These are phyloP conservation scores for Boletus tomentosulus DNA, from an alignment of 768 basidiomycete genomes.

Conservation along the genomic window DNA sequence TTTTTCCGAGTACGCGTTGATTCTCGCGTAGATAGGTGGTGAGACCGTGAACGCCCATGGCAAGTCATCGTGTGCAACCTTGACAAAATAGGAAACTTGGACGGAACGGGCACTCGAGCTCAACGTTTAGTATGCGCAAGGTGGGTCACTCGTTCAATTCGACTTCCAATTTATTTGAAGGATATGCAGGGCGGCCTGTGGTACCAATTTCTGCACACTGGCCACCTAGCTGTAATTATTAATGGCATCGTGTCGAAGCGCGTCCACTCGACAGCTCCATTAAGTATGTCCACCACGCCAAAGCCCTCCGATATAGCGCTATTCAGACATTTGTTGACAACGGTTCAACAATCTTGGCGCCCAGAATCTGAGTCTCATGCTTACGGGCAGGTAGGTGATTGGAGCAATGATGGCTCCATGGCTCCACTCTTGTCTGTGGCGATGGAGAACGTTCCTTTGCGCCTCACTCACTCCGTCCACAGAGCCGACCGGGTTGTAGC, in stretches of 20 bases:
- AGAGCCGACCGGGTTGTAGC: not conserved
- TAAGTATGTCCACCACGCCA: not conserved
- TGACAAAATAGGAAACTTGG: conserved; percentile 3
- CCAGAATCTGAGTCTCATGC: too few relatives aligned
- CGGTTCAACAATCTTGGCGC: too few relatives aligned
- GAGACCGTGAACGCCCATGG: conserved; percentile 51
- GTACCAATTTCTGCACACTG: not conserved
- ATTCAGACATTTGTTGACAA: too few relatives aligned
- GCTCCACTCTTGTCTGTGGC: not conserved
- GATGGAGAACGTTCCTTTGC: not conserved
- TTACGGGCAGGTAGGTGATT: not conserved
- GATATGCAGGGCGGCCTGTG: conserved; percentile 1
- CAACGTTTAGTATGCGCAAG: not conserved
- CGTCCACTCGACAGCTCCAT: not conserved
- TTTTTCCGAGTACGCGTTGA: conserved; percentile 30
- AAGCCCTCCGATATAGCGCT: not conserved
- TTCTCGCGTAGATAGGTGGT: conserved; percentile 50
- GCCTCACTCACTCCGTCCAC: not conserved
- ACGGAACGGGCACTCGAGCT: too few relatives aligned
- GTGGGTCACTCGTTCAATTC: not conserved
- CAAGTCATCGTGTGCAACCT: conserved; percentile 7
- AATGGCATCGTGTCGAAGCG: not conserved
- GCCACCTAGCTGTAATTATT: conserved; percentile 9
- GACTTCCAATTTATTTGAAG: conserved; percentile 2
- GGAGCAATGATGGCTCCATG: not conserved